Evolutionary conservation across 768 basidiomycete genomes (phyloP).

Genomic region (Butyriboletus loyo): DNA sequence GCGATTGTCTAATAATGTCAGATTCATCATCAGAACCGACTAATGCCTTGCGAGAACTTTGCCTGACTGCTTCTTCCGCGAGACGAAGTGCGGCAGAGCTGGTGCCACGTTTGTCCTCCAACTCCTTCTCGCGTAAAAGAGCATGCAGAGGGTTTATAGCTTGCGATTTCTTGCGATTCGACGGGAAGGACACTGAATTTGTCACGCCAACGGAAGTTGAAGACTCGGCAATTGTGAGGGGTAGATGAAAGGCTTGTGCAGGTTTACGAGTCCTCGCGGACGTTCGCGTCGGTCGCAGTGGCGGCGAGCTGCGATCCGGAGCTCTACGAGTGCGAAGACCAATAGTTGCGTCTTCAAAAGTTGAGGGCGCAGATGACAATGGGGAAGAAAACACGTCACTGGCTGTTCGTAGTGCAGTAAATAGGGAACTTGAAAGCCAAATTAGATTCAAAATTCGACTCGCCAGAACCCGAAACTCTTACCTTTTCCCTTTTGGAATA

Average conservation of each 20-base stretch:
- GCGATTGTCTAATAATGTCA: conserved; percentile 9
- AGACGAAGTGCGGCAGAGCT: conserved; percentile 41
- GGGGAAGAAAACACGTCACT: conserved; percentile 19
- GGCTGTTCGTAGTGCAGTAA: not conserved
- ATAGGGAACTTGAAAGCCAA: conserved; percentile 4
- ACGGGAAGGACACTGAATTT: not conserved
- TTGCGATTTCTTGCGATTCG: conserved; percentile 18
- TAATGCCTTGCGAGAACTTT: conserved; percentile 28
- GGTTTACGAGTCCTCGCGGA: conserved; percentile 22
- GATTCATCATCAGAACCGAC: conserved; percentile 17
- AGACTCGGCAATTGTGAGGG: conserved; percentile 10
- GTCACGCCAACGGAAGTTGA: not conserved
- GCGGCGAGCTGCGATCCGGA: conserved; percentile 1
- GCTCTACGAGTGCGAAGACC: not conserved
- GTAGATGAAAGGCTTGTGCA: conserved; percentile 4
- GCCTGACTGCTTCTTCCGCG: conserved; percentile 42
- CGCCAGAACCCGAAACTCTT: not conserved
- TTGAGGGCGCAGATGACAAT: conserved; percentile 21
- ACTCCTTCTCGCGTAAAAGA: conserved; percentile 51
- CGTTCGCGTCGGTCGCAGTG: conserved; percentile 6
- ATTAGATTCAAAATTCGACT: not conserved
- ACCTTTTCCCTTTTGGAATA: conserved; percentile 9
- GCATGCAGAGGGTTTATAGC: conserved; percentile 51
- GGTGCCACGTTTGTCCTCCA: conserved; percentile 30
- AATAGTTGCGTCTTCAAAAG: not conserved